Evolutionary conservation across 2,329 filamentous ascomycete genomes (phyloP).

Genomic region (Hypoxylon rubiginosum): DNA sequence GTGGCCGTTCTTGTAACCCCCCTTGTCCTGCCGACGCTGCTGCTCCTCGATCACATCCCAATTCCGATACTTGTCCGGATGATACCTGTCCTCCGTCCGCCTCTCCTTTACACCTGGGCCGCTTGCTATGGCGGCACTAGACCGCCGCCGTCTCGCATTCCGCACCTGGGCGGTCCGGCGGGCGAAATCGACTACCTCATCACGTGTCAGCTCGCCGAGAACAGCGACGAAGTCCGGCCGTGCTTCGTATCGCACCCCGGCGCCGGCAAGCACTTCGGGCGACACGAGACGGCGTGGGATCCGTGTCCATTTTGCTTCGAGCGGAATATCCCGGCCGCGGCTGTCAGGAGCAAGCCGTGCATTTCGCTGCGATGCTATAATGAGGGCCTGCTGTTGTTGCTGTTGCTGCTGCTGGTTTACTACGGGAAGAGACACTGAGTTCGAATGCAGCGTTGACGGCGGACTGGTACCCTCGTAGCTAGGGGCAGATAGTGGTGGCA

Average conservation of each 20-base stretch:
- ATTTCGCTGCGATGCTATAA: slow-evolving; percentile 43
- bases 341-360: slow-evolving; percentile 67
- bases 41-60: slow-evolving; percentile 47
- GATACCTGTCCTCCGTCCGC: slow-evolving; percentile 45
- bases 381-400: slow-evolving; percentile 36
- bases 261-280: slow-evolving; percentile 68
- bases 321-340: slow-evolving; percentile 67
- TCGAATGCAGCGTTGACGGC: slow-evolving; percentile 40
- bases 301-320: slow-evolving; percentile 71
- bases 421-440: slow-evolving; percentile 48
- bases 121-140: slow-evolving; percentile 27
- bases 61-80: slow-evolving; percentile 53
- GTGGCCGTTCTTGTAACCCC: slow-evolving; percentile 14
- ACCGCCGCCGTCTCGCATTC: slow-evolving; percentile 48
- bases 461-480: slow-evolving; percentile 48
- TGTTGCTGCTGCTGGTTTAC: slow-evolving; percentile 38
- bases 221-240: slow-evolving; percentile 72
- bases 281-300: slow-evolving; percentile 69
- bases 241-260: slow-evolving; percentile 71
- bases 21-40: slow-evolving; percentile 12
- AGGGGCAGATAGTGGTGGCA: slow-evolving; percentile 54
- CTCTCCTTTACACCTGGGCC: slow-evolving; percentile 36
- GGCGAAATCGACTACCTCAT: slow-evolving; percentile 67
- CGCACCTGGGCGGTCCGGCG: slow-evolving; percentile 63
- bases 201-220: slow-evolving; percentile 66